phyloP scores from a whole-genome alignment of 2,329 filamentous ascomycete genomes.

The Bisporella sp. region DNA sequence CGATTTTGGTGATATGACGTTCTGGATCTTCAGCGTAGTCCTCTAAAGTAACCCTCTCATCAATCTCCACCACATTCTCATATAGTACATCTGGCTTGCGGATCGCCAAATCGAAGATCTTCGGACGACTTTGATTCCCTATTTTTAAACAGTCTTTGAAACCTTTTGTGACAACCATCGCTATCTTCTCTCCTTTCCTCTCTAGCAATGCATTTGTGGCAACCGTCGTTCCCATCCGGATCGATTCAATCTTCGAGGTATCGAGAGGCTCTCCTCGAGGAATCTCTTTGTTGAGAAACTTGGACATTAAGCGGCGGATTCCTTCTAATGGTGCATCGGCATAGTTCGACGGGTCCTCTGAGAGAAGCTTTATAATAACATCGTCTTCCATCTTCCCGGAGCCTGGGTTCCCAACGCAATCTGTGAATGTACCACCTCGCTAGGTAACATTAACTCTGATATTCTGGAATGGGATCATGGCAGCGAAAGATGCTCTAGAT shows the following conservation, averaged over 20 bases:
- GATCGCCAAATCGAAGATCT: slow-evolving; percentile 88
- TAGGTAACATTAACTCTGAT: slow-evolving; percentile 23
- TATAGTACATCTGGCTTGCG: slow-evolving; percentile 83
- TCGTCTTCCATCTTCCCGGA: slow-evolving; percentile 66
- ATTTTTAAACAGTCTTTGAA: slow-evolving; percentile 86
- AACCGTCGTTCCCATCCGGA: slow-evolving; percentile 93
- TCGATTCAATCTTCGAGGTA: slow-evolving; percentile 78
- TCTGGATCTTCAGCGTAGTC: slow-evolving; percentile 86
- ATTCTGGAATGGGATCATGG: not conserved
- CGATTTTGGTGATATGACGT: slow-evolving; percentile 47
- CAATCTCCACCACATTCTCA: slow-evolving; percentile 77
- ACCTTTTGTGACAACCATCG: slow-evolving; percentile 78
- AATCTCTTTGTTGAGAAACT: slow-evolving; percentile 68
- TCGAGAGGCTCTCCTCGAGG: slow-evolving; percentile 74
- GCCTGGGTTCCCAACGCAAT: slow-evolving; percentile 78
- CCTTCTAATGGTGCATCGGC: slow-evolving; percentile 85
- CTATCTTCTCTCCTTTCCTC: slow-evolving; percentile 82
- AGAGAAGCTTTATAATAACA: slow-evolving; percentile 80
- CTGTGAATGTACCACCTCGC: slow-evolving; percentile 86
- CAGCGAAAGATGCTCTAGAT: too few relatives aligned
- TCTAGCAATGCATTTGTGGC: slow-evolving; percentile 89
- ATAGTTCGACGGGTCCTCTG: slow-evolving; percentile 86
- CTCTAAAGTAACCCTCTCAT: slow-evolving; percentile 85
- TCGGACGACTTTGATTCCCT: slow-evolving; percentile 82
- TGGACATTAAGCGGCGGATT: slow-evolving; percentile 77